Evolutionary conservation across 1,284 basidiomycete genomes (phyloP).

Genomic region (Moesziomyces aphidis): DNA sequence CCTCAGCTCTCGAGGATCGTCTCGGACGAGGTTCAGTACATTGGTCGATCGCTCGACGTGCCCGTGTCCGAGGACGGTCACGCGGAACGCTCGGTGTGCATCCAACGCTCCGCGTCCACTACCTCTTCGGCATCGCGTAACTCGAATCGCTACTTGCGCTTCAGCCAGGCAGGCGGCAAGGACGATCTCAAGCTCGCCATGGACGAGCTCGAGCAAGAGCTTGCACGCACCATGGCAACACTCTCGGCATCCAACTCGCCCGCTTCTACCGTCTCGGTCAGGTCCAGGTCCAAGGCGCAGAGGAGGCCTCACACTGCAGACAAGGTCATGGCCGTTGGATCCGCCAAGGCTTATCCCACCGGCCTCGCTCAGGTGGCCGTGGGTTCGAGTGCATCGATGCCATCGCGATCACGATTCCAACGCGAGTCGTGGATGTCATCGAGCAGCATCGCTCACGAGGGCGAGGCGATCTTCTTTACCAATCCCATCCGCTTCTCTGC

Average conservation of each 20-base stretch:
- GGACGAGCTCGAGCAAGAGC: conserved; percentile 43
- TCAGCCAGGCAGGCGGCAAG: conserved; percentile 25
- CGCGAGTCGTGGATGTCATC: conserved; percentile 36
- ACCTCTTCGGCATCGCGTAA: conserved; percentile 1
- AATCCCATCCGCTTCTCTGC: conserved; percentile 32
- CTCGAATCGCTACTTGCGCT: conserved; percentile 17
- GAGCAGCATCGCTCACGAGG: conserved; percentile 11
- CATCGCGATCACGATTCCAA: conserved; percentile 13
- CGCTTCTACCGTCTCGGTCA: conserved; percentile 10
- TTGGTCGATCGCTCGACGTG: conserved; percentile 35
- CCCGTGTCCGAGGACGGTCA: conserved; percentile 30
- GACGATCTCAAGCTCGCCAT: conserved; percentile 39
- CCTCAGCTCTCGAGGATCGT: conserved; percentile 21
- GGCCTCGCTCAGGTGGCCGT: not conserved
- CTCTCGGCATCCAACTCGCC: conserved; percentile 27
- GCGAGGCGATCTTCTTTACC: conserved; percentile 2
- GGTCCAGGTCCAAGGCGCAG: conserved; percentile 6
- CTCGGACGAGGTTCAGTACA: conserved; percentile 32
- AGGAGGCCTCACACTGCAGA: conserved; percentile 30
- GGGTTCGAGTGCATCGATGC: conserved; percentile 1
- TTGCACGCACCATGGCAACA: conserved; percentile 33
- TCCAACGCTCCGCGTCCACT: conserved; percentile 1
- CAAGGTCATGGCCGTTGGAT: conserved; percentile 12
- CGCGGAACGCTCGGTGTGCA: conserved; percentile 6
- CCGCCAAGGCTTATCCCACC: conserved; percentile 1